phyloP scores from a whole-genome alignment of 768 basidiomycete genomes.

The Chlorophyllum brunneum region DNA sequence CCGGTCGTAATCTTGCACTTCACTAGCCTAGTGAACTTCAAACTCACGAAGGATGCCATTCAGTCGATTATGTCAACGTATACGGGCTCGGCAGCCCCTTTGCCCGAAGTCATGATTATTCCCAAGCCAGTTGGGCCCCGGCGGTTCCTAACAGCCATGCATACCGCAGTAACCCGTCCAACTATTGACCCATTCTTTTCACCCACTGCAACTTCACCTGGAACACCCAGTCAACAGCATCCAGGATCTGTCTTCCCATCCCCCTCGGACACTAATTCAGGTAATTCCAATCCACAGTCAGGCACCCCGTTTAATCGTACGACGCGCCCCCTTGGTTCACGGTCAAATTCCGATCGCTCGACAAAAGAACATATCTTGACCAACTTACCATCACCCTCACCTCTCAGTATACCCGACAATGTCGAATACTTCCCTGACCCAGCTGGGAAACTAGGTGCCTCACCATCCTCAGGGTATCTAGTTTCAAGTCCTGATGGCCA shows the following conservation, averaged over 20 bases:
- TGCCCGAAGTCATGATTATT: constrained; percentile 93
- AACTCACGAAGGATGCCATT: constrained; percentile 79
- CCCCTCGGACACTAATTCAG: constrained; percentile 5
- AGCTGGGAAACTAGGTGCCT: constrained; percentile 66
- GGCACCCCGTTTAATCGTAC: constrained; percentile 21
- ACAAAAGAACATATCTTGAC: constrained; percentile 35
- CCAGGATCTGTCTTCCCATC: constrained; percentile 41
- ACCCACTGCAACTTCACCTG: constrained; percentile 93
- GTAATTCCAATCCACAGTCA: not conserved
- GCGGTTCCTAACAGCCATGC: constrained; percentile 85
- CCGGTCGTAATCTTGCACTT: constrained; percentile 79
- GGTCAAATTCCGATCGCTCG: constrained; percentile 62
- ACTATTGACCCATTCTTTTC: constrained; percentile 86
- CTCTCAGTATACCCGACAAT: constrained; percentile 62
- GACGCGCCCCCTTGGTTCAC: constrained; percentile 47
- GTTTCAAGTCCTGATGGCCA: constrained; percentile 93
- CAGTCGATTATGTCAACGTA: constrained; percentile 59
- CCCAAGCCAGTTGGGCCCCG: constrained; percentile 97
- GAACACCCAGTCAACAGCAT: constrained; percentile 59
- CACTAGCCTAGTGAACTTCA: constrained; percentile 87
- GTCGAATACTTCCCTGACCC: constrained; percentile 76
- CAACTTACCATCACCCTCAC: constrained; percentile 57
- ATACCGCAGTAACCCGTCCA: constrained; percentile 86
- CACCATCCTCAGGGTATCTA: constrained; percentile 81
- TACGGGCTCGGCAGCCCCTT: constrained; percentile 35